Evolutionary conservation across 352 stramenopile genomes (phyloP).

Genomic region (Paralagenidium karlingii): DNA sequence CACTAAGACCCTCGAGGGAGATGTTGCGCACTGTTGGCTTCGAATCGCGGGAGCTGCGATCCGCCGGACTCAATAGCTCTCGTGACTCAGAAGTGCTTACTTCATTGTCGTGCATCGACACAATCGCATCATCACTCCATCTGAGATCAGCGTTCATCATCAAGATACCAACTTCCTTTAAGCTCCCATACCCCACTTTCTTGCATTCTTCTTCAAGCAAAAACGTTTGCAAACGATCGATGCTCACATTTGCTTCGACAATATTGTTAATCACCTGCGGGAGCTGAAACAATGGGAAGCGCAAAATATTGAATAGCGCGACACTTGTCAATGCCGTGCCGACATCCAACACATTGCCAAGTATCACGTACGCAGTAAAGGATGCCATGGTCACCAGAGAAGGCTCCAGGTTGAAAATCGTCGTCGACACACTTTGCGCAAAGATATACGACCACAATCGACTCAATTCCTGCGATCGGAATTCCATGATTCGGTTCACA

Average conservation of each 20-base stretch:
- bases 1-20: conserved; percentile 45
- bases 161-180: conserved; percentile 37
- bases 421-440: conserved; percentile 30
- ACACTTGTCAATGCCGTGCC: conserved; percentile 89
- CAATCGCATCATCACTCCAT: conserved; percentile 33
- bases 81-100: no score
- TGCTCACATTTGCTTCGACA: conserved; percentile 79
- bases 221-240: conserved; percentile 40
- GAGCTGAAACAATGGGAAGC: conserved; percentile 96
- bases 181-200: conserved; percentile 45
- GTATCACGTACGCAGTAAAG: conserved; percentile 69
- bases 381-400: conserved; percentile 86
- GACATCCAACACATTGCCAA: conserved; percentile 87
- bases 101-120: no score
- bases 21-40: conserved; percentile 27
- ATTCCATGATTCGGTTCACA: conserved; percentile 30
- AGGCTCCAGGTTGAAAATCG: conserved; percentile 76
- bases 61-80: conserved; percentile 1
- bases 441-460: conserved; percentile 59
- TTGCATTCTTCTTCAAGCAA: conserved; percentile 52
- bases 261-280: conserved; percentile 92
- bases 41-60: not conserved
- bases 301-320: conserved; percentile 93
- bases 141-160: conserved; percentile 39
- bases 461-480: conserved; percentile 62